phyloP scores from a whole-genome alignment of 768 basidiomycete species.

The Crepidotus variabilis region DNA sequence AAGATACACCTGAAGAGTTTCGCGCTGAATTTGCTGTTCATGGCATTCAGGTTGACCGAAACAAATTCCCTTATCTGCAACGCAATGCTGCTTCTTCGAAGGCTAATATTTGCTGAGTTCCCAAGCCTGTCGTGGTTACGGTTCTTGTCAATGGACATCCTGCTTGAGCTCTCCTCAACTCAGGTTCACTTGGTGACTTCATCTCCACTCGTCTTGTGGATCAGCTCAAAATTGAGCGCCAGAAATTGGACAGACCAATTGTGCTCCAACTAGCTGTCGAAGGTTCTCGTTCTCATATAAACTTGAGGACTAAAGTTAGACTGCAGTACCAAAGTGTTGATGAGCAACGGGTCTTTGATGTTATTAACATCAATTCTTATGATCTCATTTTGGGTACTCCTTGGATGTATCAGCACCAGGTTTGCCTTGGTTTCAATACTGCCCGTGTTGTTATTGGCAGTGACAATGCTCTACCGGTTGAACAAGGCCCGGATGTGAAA shows the following conservation, averaged over 20 bases:
- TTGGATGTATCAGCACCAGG: slow-evolving; percentile 30
- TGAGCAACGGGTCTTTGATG: slow-evolving; percentile 27
- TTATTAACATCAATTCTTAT: slow-evolving; percentile 37
- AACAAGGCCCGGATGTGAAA: slow-evolving; percentile 7
- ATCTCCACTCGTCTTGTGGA: slow-evolving; percentile 31
- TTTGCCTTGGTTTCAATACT: slow-evolving; percentile 24
- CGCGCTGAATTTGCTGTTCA: not conserved
- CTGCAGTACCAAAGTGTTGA: slow-evolving; percentile 32
- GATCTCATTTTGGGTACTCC: slow-evolving; percentile 39
- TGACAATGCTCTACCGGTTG: slow-evolving; percentile 12
- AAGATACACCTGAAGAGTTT: not conserved
- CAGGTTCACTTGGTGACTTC: slow-evolving; percentile 38
- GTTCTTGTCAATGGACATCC: slow-evolving; percentile 29
- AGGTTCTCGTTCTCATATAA: slow-evolving; percentile 37
- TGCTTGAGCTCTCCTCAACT: slow-evolving; percentile 30
- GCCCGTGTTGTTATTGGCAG: slow-evolving; percentile 23
- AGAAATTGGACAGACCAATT: slow-evolving; percentile 26
- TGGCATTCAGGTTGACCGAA: slow-evolving; percentile 13
- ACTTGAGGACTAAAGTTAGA: slow-evolving; percentile 16
- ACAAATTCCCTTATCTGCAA: slow-evolving; percentile 18
- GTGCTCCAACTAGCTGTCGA: slow-evolving; percentile 35
- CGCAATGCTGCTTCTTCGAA: slow-evolving; percentile 20
- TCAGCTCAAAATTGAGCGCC: slow-evolving; percentile 26
- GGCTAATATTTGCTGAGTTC: slow-evolving; percentile 15
- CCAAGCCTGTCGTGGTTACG: slow-evolving; percentile 28